Evolutionary conservation across 805 yeast species (phyloP).

Genomic region (Tetrapisispora arboricola): DNA sequence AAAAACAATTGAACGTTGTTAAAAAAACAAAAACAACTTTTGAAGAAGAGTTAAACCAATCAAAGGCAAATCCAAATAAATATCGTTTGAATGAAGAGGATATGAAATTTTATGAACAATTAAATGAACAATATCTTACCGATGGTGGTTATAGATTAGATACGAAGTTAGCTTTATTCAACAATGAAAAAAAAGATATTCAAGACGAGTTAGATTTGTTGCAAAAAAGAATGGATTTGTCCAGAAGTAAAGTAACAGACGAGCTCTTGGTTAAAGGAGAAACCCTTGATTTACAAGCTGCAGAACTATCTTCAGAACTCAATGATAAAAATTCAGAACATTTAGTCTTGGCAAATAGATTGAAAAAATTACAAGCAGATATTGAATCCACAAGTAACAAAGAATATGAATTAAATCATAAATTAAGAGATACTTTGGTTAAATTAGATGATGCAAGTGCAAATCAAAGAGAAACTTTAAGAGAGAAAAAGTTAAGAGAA

Average conservation of each 20-base stretch:
- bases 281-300: conserved; percentile 24
- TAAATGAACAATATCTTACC: conserved; percentile 48
- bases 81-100: conserved; percentile 40
- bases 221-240: conserved; percentile 29
- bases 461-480: conserved; percentile 60
- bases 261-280: conserved; percentile 28
- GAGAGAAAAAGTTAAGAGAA: conserved; percentile 62
- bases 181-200: conserved; percentile 37
- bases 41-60: conserved; percentile 20
- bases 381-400: conserved; percentile 33
- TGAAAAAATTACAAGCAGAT: conserved; percentile 33
- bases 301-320: conserved; percentile 29
- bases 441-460: conserved; percentile 67
- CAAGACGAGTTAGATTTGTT: conserved; percentile 30
- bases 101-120: conserved; percentile 43
- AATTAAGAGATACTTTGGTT: conserved; percentile 47
- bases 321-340: conserved; percentile 29
- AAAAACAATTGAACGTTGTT: conserved; percentile 40
- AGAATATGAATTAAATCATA: conserved; percentile 53
- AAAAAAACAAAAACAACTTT: conserved; percentile 12
- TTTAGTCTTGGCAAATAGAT: conserved; percentile 20
- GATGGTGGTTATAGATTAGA: conserved; percentile 54
- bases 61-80: conserved; percentile 21
- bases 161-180: conserved; percentile 35
- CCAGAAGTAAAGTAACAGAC: conserved; percentile 28